These are phyloP conservation scores for Aspergillus nomiae DNA, from an alignment of 2,329 filamentous ascomycete genomes.

Conservation along the genomic window DNA sequence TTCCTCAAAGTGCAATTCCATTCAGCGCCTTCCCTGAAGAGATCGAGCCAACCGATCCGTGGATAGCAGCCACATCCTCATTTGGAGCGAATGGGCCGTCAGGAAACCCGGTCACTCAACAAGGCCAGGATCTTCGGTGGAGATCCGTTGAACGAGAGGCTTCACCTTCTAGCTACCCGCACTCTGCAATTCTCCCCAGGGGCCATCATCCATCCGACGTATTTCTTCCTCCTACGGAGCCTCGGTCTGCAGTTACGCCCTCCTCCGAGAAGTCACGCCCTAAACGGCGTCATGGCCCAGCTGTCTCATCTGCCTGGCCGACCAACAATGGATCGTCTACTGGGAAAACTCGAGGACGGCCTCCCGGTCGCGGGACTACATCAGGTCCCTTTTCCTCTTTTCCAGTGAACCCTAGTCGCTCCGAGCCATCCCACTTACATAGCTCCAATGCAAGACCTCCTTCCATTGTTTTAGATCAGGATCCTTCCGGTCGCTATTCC, in stretches of 20 bases:
- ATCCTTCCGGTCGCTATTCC: conserved; percentile 24
- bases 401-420: conserved; percentile 60
- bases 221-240: conserved; percentile 52
- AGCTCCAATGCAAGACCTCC: conserved; percentile 41
- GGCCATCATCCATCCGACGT: conserved; percentile 35
- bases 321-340: conserved; percentile 62
- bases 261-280: conserved; percentile 50
- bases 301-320: conserved; percentile 89
- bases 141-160: conserved; percentile 57
- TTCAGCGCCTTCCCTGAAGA: conserved; percentile 59
- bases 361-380: conserved; percentile 70
- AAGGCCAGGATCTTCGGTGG: conserved; percentile 45
- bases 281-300: conserved; percentile 72
- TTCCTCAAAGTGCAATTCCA: conserved; percentile 54
- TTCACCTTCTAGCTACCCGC: conserved; percentile 71
- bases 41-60: conserved; percentile 48
- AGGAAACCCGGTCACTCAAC: conserved; percentile 26
- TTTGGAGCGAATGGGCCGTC: conserved; percentile 45
- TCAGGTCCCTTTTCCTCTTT: conserved; percentile 70
- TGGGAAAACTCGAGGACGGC: conserved; percentile 76
- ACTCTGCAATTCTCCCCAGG: conserved; percentile 72
- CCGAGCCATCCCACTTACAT: conserved; percentile 48
- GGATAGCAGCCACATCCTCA: conserved; percentile 43
- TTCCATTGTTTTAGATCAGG: conserved; percentile 47
- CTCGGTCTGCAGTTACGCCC: conserved; percentile 73